These are phyloP conservation scores for Alloascoidea hylecoeti DNA, from an alignment of 805 yeast genomes.

Conservation along the genomic window DNA sequence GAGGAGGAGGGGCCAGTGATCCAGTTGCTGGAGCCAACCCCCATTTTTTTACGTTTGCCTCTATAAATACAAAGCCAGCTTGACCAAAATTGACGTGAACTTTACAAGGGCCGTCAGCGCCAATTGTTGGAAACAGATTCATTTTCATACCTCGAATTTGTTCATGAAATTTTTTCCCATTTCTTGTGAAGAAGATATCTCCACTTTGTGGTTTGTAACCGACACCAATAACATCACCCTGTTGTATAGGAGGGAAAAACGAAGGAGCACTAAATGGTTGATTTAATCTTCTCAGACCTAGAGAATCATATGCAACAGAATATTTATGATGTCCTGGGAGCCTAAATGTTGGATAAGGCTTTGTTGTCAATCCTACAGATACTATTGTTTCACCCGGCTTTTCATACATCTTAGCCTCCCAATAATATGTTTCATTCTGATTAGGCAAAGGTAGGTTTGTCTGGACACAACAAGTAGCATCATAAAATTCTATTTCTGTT, in stretches of 20 bases:
- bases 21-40: slow-evolving; percentile 90
- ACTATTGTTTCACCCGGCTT: slow-evolving; percentile 32
- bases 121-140: slow-evolving; percentile 77
- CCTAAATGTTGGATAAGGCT: slow-evolving; percentile 89
- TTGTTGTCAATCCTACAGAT: slow-evolving; percentile 69
- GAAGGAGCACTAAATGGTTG: slow-evolving; percentile 48
- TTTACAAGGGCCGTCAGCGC: slow-evolving; percentile 69
- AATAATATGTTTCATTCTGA: slow-evolving; percentile 75
- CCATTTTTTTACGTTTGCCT: slow-evolving; percentile 91
- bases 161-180: slow-evolving; percentile 83
- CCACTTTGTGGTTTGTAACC: slow-evolving; percentile 80
- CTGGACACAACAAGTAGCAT: slow-evolving; percentile 52
- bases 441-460: slow-evolving; percentile 80
- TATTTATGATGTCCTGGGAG: slow-evolving; percentile 84
- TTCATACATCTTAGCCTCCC: slow-evolving; percentile 75
- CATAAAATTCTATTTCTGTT: slow-evolving; percentile 32
- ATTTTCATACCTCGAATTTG: slow-evolving; percentile 58
- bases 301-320: slow-evolving; percentile 79
- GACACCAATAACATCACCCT: slow-evolving; percentile 89
- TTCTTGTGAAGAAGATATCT: slow-evolving; percentile 83
- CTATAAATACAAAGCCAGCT: slow-evolving; percentile 78
- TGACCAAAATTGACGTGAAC: slow-evolving; percentile 88
- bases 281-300: slow-evolving; percentile 66
- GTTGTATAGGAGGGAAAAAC: slow-evolving; percentile 43
- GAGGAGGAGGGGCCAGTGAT: slow-evolving; percentile 84